Conservation (phyloP, 2,329 filamentous ascomycete genomes). For the Xylariomycetidae sp. region DNA sequence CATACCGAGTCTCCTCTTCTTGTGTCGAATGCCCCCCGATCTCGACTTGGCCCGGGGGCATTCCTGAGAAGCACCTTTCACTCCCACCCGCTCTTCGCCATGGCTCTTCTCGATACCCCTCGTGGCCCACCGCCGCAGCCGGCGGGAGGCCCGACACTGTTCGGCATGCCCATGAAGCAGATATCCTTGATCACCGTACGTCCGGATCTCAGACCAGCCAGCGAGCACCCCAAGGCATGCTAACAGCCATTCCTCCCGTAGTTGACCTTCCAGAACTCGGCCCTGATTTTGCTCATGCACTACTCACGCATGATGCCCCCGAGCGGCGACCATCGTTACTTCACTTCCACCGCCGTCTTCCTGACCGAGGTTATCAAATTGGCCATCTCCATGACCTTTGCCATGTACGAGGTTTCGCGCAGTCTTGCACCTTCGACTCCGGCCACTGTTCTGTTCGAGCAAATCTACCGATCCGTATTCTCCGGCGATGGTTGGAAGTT, state of each 20-base stretch:
- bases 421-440: constrained; percentile 73
- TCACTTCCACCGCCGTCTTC: constrained; percentile 89
- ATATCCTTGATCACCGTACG: constrained; percentile 59
- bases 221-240: constrained; percentile 3
- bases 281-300: constrained; percentile 79
- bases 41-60: too few relatives aligned
- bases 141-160: constrained; percentile 36
- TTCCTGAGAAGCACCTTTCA: background rate
- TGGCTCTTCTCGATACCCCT: constrained; percentile 38
- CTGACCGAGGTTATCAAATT: constrained; percentile 91
- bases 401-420: constrained; percentile 78
- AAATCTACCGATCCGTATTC: constrained; percentile 76
- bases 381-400: constrained; percentile 76
- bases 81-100: constrained; percentile 19
- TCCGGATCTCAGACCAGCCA: too few relatives aligned
- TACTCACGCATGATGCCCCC: constrained; percentile 93
- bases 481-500: constrained; percentile 92
- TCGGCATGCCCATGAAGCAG: constrained; percentile 63
- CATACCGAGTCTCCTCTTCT: too few relatives aligned
- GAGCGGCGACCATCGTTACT: constrained; percentile 76
- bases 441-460: constrained; percentile 71
- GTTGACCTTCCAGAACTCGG: constrained; percentile 77
- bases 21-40: too few relatives aligned
- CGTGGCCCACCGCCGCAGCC: constrained; percentile 29
- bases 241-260: constrained; percentile 31